Percentiles rank a stretch among this genome's conserved stretches.
Evolutionary conservation across 2,329 filamentous ascomycete genomes (phyloP).

Genomic region (Penicillium freii): DNA sequence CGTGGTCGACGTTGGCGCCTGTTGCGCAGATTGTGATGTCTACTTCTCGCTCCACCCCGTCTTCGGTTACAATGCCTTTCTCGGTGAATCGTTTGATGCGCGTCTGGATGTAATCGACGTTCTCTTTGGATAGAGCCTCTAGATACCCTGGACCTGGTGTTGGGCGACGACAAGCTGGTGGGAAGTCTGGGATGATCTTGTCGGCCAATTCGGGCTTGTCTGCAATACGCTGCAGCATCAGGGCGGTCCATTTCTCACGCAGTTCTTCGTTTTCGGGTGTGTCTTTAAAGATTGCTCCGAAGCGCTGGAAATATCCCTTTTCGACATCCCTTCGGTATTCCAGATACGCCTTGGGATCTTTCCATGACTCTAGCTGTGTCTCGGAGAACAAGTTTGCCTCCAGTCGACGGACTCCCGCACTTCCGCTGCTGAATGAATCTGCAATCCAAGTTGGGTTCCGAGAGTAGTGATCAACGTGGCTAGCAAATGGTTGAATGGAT

Average conservation of each 20-base stretch:
- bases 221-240: conserved; percentile 56
- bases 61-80: conserved; percentile 59
- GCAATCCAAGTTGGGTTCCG: conserved; percentile 68
- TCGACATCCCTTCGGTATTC: conserved; percentile 58
- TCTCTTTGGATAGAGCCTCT: conserved; percentile 60
- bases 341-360: conserved; percentile 61
- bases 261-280: conserved; percentile 51
- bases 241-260: conserved; percentile 48
- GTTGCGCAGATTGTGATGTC: conserved; percentile 69
- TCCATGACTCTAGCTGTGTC: conserved; percentile 57
- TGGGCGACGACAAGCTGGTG: conserved; percentile 62
- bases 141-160: conserved; percentile 68
- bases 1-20: conserved; percentile 60
- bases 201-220: conserved; percentile 57
- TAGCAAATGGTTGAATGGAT: conserved; percentile 39
- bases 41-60: conserved; percentile 57
- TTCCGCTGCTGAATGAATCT: conserved; percentile 55
- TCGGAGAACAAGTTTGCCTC: conserved; percentile 56
- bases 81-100: conserved; percentile 59
- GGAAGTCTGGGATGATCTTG: conserved; percentile 60
- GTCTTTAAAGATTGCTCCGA: conserved; percentile 55
- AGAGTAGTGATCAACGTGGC: conserved; percentile 62
- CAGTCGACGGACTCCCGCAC: conserved; percentile 51
- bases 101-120: conserved; percentile 61
- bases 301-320: conserved; percentile 61